These are phyloP conservation scores for Akanthomyces lecanii DNA, from an alignment of 2,329 filamentous ascomycete species.

Conservation along the genomic window DNA sequence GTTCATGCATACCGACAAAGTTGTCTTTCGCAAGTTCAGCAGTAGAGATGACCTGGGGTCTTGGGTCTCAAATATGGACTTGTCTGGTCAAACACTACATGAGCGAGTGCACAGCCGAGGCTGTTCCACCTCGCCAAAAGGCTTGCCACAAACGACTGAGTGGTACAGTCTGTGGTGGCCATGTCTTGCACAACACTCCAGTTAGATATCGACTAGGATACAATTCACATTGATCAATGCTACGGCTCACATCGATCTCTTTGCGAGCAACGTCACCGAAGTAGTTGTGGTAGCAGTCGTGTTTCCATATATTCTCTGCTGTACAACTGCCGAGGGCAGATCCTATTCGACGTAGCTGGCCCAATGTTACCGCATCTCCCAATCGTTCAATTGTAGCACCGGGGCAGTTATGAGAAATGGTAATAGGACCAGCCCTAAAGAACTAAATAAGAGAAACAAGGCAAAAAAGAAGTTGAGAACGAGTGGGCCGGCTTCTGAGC, in stretches of 20 bases:
- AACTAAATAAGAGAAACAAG: background rate
- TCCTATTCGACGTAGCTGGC: slow-evolving; percentile 3
- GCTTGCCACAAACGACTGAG: background rate
- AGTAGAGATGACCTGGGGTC: background rate
- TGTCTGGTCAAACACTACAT: background rate
- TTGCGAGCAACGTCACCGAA: background rate
- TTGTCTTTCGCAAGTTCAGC: background rate
- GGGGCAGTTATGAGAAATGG: background rate
- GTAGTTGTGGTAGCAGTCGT: background rate
- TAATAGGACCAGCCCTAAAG: slow-evolving; percentile 4
- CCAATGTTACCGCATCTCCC: background rate
- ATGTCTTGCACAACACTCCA: background rate
- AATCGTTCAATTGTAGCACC: slow-evolving; percentile 8
- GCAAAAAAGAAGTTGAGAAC: slow-evolving; percentile 8
- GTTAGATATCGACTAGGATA: background rate
- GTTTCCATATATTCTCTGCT: slow-evolving; percentile 9
- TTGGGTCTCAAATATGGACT: background rate
- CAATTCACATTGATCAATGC: no score
- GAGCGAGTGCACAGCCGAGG: background rate
- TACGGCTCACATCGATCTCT: background rate
- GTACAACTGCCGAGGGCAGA: background rate
- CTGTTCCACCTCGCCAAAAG: background rate
- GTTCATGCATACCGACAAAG: background rate
- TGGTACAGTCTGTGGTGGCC: background rate
- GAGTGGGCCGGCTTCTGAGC: slow-evolving; percentile 9